These are phyloP conservation scores for Clitopilus passeckerianus DNA, from an alignment of 768 basidiomycete genomes.

Conservation along the genomic window DNA sequence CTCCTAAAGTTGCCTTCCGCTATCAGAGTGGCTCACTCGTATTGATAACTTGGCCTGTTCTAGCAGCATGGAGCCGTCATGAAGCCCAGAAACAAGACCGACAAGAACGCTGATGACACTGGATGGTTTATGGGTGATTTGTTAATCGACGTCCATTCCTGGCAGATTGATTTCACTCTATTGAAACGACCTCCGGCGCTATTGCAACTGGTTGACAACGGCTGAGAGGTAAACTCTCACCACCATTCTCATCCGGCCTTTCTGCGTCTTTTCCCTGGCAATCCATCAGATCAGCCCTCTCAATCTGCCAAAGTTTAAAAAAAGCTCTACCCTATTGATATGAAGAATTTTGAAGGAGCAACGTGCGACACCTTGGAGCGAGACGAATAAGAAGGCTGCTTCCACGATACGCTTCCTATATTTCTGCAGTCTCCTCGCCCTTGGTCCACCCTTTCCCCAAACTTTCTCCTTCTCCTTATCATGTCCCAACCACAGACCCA, in stretches of 20 bases:
- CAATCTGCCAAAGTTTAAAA: background rate
- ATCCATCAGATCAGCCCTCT: background rate
- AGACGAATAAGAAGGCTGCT: background rate
- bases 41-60: too few relatives aligned
- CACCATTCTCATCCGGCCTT: background rate
- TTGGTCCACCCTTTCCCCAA: background rate
- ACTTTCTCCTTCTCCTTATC: background rate
- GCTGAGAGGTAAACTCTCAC: background rate
- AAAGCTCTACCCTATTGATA: background rate
- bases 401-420: background rate
- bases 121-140: background rate
- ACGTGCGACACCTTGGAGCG: background rate
- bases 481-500: background rate
- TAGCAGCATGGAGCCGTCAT: background rate
- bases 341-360: background rate
- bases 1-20: too few relatives aligned
- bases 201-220: background rate
- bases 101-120: background rate
- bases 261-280: background rate
- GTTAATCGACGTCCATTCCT: background rate
- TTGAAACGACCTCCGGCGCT: background rate
- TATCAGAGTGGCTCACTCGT: too few relatives aligned
- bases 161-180: background rate
- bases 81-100: background rate
- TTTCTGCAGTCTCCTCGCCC: background rate